Evolutionary conservation across 2,329 filamentous ascomycete genomes (phyloP).

Genomic region (Botrytis cinerea): DNA sequence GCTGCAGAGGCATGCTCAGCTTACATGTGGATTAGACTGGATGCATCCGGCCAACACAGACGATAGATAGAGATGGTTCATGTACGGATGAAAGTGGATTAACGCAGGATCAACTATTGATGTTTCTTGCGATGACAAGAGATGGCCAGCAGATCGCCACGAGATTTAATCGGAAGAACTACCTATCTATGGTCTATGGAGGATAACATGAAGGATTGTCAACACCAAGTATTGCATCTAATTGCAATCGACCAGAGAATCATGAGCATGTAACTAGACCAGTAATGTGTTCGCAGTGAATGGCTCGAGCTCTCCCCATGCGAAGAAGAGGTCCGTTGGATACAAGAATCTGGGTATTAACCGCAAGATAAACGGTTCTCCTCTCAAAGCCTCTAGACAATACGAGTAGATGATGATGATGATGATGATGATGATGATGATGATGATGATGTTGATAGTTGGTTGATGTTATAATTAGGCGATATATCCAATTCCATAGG

Average conservation of each 20-base stretch:
- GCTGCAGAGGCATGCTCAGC: neutral
- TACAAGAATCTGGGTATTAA: neutral
- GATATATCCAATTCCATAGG: neutral
- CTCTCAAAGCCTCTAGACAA: neutral
- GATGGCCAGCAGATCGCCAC: neutral
- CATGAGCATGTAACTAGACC: neutral
- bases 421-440: no score
- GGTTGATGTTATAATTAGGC: neutral
- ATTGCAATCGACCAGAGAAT: neutral
- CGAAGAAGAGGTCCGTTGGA: neutral
- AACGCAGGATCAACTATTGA: conserved; percentile 14
- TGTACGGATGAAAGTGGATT: conserved; percentile 13
- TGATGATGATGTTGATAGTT: neutral
- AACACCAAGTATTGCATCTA: neutral
- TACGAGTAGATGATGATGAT: neutral
- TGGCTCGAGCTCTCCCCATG: neutral
- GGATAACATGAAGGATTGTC: neutral
- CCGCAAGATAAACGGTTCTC: no score
- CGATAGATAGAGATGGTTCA: neutral
- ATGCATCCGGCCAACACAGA: neutral
- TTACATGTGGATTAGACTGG: conserved; percentile 4
- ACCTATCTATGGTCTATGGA: neutral
- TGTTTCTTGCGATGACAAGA: conserved; percentile 1
- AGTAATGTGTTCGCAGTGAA: neutral
- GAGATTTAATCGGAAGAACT: conserved; percentile 5